phyloP scores from a whole-genome alignment of 169 alveolate species.

The Eimeria necatrix region DNA sequence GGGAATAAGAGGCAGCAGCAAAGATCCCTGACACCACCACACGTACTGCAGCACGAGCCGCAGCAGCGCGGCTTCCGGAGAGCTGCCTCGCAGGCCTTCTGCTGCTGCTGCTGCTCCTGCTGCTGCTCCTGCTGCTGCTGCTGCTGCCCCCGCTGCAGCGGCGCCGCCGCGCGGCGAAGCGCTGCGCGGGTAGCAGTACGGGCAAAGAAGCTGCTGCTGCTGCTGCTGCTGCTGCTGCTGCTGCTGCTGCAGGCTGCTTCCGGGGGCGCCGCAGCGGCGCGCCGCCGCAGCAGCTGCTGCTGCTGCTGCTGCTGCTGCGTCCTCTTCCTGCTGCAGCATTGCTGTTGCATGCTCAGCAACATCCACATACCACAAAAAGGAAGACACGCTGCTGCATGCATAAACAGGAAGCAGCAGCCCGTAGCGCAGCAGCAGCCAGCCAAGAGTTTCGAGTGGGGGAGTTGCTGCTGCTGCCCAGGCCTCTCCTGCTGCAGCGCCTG shows the following conservation, averaged over 20 bases:
- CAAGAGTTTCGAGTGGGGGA: background rate
- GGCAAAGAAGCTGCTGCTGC: too few relatives aligned
- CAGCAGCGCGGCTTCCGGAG: background rate
- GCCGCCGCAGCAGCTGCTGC: background rate
- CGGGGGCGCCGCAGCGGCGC: background rate
- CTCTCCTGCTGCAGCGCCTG: background rate
- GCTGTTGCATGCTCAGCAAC: background rate
- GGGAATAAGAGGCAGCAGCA: background rate
- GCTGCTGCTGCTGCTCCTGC: background rate
- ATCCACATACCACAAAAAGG: background rate
- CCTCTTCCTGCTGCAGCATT: constrained; percentile 2
- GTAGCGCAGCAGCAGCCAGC: background rate
- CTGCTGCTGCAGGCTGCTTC: background rate
- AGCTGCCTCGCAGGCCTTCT: background rate
- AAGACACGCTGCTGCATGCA: background rate
- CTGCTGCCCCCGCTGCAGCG: background rate
- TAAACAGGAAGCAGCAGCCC: background rate
- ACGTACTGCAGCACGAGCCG: background rate
- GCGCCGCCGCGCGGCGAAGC: background rate
- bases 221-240: constrained; percentile 11
- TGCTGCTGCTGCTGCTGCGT: background rate
- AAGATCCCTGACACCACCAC: background rate
- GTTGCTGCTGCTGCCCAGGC: background rate
- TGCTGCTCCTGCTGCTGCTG: too few relatives aligned
- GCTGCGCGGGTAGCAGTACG: background rate